phyloP scores from a whole-genome alignment of 129 eudicot genomes.

The Flaveria sonorensis region DNA sequence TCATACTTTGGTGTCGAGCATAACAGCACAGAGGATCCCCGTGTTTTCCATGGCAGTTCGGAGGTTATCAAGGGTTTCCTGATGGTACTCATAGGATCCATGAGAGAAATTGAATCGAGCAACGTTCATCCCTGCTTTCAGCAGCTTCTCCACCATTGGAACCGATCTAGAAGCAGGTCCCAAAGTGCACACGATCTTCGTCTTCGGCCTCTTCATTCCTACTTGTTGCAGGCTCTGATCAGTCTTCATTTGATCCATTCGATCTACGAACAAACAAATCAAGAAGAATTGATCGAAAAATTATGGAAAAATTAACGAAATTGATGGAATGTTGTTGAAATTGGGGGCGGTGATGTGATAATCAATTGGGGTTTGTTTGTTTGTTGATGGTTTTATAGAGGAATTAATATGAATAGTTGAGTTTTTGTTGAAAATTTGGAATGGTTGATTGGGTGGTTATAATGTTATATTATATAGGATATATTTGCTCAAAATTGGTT shows the following conservation, averaged over 20 bases:
- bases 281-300: background rate
- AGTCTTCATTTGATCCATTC: conserved; percentile 35
- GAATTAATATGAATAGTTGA: background rate
- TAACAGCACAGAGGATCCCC: conserved; percentile 66
- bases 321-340: too few relatives aligned
- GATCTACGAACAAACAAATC: background rate
- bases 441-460: conserved; percentile 16
- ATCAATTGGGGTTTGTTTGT: conserved; percentile 18
- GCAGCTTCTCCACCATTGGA: conserved; percentile 56
- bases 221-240: conserved; percentile 34
- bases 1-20: conserved; percentile 65
- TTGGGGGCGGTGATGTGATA: background rate
- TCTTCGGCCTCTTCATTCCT: conserved; percentile 52
- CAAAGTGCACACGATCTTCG: conserved; percentile 72
- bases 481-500: conserved; percentile 16
- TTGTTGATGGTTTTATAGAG: too few relatives aligned
- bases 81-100: conserved; percentile 66
- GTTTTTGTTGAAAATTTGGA: conserved; percentile 1
- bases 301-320: background rate
- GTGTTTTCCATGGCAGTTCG: conserved; percentile 56
- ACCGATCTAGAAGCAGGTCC: conserved; percentile 71
- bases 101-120: conserved; percentile 76
- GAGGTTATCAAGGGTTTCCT: conserved; percentile 65
- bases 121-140: conserved; percentile 71
- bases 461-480: background rate